Conservation (phyloP, 2,329 filamentous ascomycete genomes). For the Penicillium sp. region DNA sequence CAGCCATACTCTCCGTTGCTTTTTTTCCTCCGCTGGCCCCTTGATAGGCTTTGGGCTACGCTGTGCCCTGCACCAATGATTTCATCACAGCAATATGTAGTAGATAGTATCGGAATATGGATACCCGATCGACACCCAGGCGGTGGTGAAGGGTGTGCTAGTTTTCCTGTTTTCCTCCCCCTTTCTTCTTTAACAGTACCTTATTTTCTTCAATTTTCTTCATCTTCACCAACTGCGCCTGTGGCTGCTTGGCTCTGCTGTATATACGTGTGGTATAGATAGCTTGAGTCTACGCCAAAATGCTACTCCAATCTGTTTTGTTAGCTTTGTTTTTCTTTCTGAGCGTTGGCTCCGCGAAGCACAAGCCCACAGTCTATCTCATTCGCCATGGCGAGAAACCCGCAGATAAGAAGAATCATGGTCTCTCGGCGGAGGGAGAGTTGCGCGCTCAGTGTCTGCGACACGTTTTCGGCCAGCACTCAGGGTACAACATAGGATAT, state of each 20-base stretch:
- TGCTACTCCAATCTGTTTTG: constrained; percentile 3
- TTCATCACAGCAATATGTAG: no score
- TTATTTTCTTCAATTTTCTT: background rate
- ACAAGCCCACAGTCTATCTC: constrained; percentile 28
- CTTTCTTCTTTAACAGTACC: no score
- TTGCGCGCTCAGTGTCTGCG: constrained; percentile 32
- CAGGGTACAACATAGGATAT: constrained; percentile 28
- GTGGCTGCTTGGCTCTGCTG: background rate
- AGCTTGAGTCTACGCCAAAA: background rate
- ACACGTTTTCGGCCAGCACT: constrained; percentile 25
- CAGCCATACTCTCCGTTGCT: background rate
- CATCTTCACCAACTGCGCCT: background rate
- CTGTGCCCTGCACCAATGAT: background rate
- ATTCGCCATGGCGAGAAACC: constrained; percentile 36
- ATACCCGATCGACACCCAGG: background rate
- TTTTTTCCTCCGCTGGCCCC: background rate
- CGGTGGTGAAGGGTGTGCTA: background rate
- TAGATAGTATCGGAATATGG: background rate
- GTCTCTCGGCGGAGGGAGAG: constrained; percentile 26
- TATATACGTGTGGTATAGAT: background rate
- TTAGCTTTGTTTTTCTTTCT: background rate
- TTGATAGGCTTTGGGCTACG: background rate
- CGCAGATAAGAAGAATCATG: constrained; percentile 21
- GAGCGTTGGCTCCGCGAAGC: constrained; percentile 4
- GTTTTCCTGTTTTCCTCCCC: background rate